A percentile compares a stretch with the other conserved stretches of the same genome.
These are phyloP conservation scores for Bryoglossum gracile DNA, from an alignment of 495 filamentous ascomycete species.

Conservation along the genomic window DNA sequence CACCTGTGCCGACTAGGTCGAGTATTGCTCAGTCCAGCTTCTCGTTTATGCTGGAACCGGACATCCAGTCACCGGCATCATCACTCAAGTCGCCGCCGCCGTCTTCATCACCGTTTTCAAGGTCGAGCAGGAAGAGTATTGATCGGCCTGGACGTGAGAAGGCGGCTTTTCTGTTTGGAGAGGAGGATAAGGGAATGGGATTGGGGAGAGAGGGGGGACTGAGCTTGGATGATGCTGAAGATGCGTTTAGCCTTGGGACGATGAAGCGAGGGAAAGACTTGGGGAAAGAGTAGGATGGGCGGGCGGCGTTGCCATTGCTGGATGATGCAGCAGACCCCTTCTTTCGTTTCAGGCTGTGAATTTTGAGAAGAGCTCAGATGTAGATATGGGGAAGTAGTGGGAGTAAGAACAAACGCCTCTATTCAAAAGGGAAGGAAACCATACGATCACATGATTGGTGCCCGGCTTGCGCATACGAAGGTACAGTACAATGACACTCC, in stretches of 20 bases:
- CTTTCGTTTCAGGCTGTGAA: too few species aligned
- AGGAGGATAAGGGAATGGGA: conserved; percentile 38
- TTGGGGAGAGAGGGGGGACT: conserved; percentile 3
- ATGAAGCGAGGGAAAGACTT: conserved; percentile 6
- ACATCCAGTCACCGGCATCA: conserved; percentile 33
- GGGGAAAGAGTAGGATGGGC: background rate
- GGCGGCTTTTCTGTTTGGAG: conserved; percentile 51
- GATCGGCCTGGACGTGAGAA: conserved; percentile 36
- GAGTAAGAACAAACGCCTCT: too few species aligned
- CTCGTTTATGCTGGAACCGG: conserved; percentile 84
- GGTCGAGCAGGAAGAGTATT: conserved; percentile 15
- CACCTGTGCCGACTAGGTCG: conserved; percentile 51
- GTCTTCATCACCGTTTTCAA: conserved; percentile 36
- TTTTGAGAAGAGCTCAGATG: too few species aligned
- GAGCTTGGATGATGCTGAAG: conserved; percentile 10
- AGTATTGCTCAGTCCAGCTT: conserved; percentile 79
- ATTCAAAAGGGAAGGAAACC: too few species aligned
- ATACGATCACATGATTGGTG: too few species aligned
- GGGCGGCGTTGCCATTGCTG: background rate
- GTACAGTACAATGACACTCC: too few species aligned
- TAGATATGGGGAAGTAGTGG: too few species aligned
- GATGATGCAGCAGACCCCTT: too few species aligned
- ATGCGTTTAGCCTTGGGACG: conserved; percentile 23
- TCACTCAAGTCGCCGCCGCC: conserved; percentile 23
- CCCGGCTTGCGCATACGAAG: too few species aligned